A percentile compares a stretch with the other conserved stretches of the same genome.
Conservation (phyloP, 768 basidiomycete species). For the Boletus rubroflammeus region DNA sequence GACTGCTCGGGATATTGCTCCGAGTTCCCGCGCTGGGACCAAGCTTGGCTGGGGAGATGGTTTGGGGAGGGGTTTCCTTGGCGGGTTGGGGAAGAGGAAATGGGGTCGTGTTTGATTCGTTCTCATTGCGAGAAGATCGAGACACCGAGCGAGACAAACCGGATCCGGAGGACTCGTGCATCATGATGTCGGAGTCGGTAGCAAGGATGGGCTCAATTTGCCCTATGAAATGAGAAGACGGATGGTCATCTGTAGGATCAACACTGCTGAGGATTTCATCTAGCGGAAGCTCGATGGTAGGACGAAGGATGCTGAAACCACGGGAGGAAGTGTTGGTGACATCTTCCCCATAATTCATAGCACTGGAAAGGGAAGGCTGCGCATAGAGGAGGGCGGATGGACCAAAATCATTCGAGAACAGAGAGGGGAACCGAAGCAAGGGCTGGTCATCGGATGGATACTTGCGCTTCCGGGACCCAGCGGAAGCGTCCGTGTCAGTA, state of each 20-base stretch:
- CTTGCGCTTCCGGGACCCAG: constrained; percentile 29
- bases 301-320: constrained; percentile 61
- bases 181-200: constrained; percentile 23
- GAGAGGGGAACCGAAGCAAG: constrained; percentile 63
- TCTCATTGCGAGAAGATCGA: constrained; percentile 1
- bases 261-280: constrained; percentile 63
- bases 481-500: constrained; percentile 22
- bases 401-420: constrained; percentile 74
- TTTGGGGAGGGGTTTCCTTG: constrained; percentile 46
- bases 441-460: constrained; percentile 25
- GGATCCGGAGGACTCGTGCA: constrained; percentile 25
- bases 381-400: constrained; percentile 72
- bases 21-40: constrained; percentile 52
- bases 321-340: constrained; percentile 48
- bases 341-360: constrained; percentile 78
- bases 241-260: constrained; percentile 22
- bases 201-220: constrained; percentile 7
- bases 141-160: constrained; percentile 12
- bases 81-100: constrained; percentile 37
- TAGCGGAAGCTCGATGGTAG: constrained; percentile 83
- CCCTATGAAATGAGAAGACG: neutral
- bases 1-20: constrained; percentile 40
- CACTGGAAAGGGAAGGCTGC: constrained; percentile 60
- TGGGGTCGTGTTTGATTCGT: constrained; percentile 8
- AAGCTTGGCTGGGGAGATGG: constrained; percentile 56